Evolutionary conservation across 2,329 filamentous ascomycete species (phyloP).

Genomic region (Chaetomiaceae sp.): DNA sequence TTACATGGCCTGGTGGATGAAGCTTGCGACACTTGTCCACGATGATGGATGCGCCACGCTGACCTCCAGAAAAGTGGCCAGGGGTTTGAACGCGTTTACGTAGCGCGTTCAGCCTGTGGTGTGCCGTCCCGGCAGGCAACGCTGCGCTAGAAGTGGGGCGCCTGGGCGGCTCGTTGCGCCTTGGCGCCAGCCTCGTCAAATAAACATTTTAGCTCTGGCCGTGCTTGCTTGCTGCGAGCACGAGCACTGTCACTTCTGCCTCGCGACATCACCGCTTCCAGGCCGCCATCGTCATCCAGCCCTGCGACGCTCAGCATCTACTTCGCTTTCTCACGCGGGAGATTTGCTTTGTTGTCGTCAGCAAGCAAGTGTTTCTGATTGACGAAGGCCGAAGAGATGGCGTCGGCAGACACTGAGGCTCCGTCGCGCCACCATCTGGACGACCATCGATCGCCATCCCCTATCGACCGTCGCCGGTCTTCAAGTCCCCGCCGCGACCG

Average conservation of each 20-base stretch:
- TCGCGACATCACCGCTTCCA: neutral
- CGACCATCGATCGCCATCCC: constrained; percentile 15
- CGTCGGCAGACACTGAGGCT: constrained; percentile 19
- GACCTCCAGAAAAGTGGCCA: constrained; percentile 14
- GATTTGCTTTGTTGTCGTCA: neutral
- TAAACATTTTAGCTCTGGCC: constrained; percentile 8
- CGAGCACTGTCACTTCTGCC: neutral
- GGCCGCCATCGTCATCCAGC: neutral
- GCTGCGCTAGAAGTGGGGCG: constrained; percentile 8
- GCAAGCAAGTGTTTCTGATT: neutral
- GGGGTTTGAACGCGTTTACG: constrained; percentile 15
- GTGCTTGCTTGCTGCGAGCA: neutral
- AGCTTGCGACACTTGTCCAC: constrained; percentile 4
- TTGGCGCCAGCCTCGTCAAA: constrained; percentile 15
- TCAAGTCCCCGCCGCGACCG: constrained; percentile 12
- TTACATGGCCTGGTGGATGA: constrained; percentile 15
- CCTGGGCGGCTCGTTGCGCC: neutral
- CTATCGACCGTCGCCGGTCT: constrained; percentile 10
- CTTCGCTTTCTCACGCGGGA: neutral
- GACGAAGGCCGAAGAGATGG: constrained; percentile 13
- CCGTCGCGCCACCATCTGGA: constrained; percentile 21
- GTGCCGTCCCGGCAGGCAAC: constrained; percentile 5
- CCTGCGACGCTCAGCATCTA: no score
- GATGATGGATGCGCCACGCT: constrained; percentile 12
- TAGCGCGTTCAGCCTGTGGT: constrained; percentile 5